phyloP scores from a whole-genome alignment of 176 grass and related monocot species.

The Tillandsia leiboldiana region DNA sequence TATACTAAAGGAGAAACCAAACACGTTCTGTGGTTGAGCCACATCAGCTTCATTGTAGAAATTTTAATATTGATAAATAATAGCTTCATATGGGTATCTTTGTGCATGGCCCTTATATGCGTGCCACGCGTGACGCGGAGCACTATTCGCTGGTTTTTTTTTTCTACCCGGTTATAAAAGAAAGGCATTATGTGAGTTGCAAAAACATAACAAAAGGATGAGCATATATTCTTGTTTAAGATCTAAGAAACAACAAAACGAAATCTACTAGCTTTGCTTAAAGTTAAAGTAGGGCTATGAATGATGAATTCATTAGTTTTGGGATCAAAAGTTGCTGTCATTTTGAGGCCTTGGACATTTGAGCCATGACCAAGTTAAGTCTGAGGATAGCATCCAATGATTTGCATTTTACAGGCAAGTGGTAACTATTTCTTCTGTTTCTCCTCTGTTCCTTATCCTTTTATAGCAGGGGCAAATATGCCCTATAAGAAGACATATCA shows the following conservation, averaged over 20 bases:
- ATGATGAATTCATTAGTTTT: slow-evolving; percentile 84
- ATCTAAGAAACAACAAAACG: not conserved
- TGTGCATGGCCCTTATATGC: too few relatives aligned
- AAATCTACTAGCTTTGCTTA: slow-evolving; percentile 61
- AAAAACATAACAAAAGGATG: not conserved
- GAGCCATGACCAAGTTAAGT: slow-evolving; percentile 97
- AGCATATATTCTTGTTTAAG: slow-evolving; percentile 1
- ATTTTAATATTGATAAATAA: too few relatives aligned
- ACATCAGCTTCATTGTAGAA: too few relatives aligned
- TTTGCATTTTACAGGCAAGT: slow-evolving; percentile 75
- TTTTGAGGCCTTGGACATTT: slow-evolving; percentile 97
- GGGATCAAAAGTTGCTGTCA: slow-evolving; percentile 87
- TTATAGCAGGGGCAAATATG: too few relatives aligned
- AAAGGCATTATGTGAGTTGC: not conserved
- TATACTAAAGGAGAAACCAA: too few relatives aligned
- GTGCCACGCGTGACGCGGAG: too few relatives aligned
- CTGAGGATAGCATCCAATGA: slow-evolving; percentile 98
- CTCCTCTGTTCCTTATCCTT: slow-evolving; percentile 71
- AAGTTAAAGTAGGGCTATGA: slow-evolving; percentile 92
- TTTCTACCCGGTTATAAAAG: too few relatives aligned
- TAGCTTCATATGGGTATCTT: too few relatives aligned
- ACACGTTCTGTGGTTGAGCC: too few relatives aligned
- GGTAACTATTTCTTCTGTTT: slow-evolving; percentile 92
- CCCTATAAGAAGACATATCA: too few relatives aligned
- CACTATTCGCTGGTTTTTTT: too few relatives aligned